These are phyloP conservation scores for Mycogone perniciosa DNA, from an alignment of 2,329 filamentous ascomycete genomes.

Conservation along the genomic window DNA sequence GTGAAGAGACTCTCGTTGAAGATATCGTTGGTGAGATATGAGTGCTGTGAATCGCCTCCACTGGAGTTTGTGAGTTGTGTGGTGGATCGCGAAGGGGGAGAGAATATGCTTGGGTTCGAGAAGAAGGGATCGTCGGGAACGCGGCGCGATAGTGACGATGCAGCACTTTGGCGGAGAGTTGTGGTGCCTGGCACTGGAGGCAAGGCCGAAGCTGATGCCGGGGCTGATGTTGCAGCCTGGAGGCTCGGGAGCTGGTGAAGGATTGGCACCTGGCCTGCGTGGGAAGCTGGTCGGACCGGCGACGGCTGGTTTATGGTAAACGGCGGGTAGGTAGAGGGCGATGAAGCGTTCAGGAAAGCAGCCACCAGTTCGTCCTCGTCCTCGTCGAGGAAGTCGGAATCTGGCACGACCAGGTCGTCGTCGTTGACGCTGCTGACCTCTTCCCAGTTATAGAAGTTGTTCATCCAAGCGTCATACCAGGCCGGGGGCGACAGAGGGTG, in stretches of 20 bases:
- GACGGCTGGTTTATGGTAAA: constrained; percentile 18
- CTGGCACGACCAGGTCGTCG: constrained; percentile 17
- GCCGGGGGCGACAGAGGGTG: not conserved
- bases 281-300: constrained; percentile 7
- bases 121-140: not conserved
- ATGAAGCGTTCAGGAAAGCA: constrained; percentile 22
- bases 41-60: constrained; percentile 19
- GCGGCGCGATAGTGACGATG: constrained; percentile 8
- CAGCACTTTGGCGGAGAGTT: constrained; percentile 1
- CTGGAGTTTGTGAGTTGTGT: constrained; percentile 15
- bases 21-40: constrained; percentile 23
- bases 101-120: not conserved
- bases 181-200: not conserved
- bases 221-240: constrained; percentile 4
- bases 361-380: constrained; percentile 11
- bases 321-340: constrained; percentile 30
- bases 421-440: not conserved
- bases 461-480: too few relatives aligned
- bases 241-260: constrained; percentile 4
- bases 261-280: not conserved
- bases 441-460: not conserved
- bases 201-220: constrained; percentile 5
- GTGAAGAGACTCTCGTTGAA: constrained; percentile 22
- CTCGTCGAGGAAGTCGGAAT: constrained; percentile 22
- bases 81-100: constrained; percentile 18